Evolutionary conservation across 2,329 filamentous ascomycete species (phyloP).

Genomic region (Sporothrix schenckii): DNA sequence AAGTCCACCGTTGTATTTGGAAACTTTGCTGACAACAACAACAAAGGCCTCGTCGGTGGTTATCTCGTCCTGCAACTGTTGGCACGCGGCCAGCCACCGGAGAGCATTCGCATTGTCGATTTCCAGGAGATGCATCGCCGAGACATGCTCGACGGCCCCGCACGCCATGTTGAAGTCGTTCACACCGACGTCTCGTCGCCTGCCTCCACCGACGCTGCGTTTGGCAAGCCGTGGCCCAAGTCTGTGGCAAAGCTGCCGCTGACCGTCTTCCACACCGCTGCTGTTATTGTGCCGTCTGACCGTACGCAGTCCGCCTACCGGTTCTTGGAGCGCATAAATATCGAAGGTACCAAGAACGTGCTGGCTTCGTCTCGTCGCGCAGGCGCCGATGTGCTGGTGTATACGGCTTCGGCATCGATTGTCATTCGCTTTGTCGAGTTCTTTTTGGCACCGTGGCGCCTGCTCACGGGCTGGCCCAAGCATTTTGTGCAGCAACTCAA

Average conservation of each 20-base stretch:
- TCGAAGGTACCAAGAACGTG: slow-evolving; percentile 52
- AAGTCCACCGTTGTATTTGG: background rate
- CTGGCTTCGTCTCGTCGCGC: slow-evolving; percentile 47
- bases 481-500: slow-evolving; percentile 48
- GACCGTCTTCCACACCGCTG: slow-evolving; percentile 56
- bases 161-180: slow-evolving; percentile 45
- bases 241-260: slow-evolving; percentile 48
- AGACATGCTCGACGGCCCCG: slow-evolving; percentile 46
- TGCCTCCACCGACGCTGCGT: slow-evolving; percentile 46
- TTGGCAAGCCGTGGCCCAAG: slow-evolving; percentile 49
- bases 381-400: slow-evolving; percentile 51
- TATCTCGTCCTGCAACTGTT: slow-evolving; percentile 55
- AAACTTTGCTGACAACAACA: background rate
- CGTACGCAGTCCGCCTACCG: slow-evolving; percentile 47
- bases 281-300: slow-evolving; percentile 51
- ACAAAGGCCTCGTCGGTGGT: slow-evolving; percentile 47
- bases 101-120: slow-evolving; percentile 54
- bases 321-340: slow-evolving; percentile 49
- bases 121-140: slow-evolving; percentile 47
- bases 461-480: slow-evolving; percentile 44
- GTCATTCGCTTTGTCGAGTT: slow-evolving; percentile 45
- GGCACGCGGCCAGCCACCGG: slow-evolving; percentile 50
- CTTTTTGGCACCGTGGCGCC: slow-evolving; percentile 48
- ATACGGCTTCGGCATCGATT: slow-evolving; percentile 53
- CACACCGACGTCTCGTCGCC: slow-evolving; percentile 51